Base-by-base conservation (phyloP, 768 basidiomycete genomes). In the Sarcomyxa edulis region DNA sequence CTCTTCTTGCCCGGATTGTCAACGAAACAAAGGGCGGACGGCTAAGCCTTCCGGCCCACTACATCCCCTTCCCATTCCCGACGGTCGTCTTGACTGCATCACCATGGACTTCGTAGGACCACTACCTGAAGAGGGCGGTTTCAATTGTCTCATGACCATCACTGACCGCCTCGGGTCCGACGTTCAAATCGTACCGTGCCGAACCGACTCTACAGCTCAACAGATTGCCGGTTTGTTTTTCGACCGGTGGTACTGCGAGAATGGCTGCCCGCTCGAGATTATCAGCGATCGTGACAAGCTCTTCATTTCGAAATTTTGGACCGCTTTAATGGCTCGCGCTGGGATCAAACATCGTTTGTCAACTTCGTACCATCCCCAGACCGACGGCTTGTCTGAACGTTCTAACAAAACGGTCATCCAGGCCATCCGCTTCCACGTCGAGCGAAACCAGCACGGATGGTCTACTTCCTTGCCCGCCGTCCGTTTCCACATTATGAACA, bases 161-260 rank as follows among this genome's bases (percentile, higher is more conserved):
- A n/a, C n/a, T n/a, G n/a, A n/a, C n/a, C n/a, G n/a, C n/a, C n/a
- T n/a, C n/a, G n/a, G n/a, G n/a, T n/a, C n/a, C n/a, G n/a, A n/a
- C n/a, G n/a, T n/a, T n/a, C n/a, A n/a, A n/a, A n/a, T n/a, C n/a
- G n/a, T n/a, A n/a, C n/a, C n/a, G n/a, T n/a, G n/a, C n/a, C n/a
- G 21, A 0, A 46, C 39, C 0, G 37, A 45, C 15, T 30, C 46
- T 7, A 44, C 49, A 0, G 55, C 60, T 0, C 32, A 35, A 6
- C 35, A 53, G 0, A 14, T 55, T 1, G 60, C 57, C 0, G 32
- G 21, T 1, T n/a, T 56, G 0, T 53, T 61, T 15, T 62, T 61
- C 22, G 33, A 59, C 20, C 16, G 55, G 4, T 62, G 55, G 58
- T 64, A 59, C 39, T 60, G 58, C 31, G 47, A 63, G 27, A 62